A percentile compares a stretch with the other conserved stretches of the same genome.
Evolutionary conservation across 768 basidiomycete genomes (phyloP).

Genomic region (Mycena epipterygia): DNA sequence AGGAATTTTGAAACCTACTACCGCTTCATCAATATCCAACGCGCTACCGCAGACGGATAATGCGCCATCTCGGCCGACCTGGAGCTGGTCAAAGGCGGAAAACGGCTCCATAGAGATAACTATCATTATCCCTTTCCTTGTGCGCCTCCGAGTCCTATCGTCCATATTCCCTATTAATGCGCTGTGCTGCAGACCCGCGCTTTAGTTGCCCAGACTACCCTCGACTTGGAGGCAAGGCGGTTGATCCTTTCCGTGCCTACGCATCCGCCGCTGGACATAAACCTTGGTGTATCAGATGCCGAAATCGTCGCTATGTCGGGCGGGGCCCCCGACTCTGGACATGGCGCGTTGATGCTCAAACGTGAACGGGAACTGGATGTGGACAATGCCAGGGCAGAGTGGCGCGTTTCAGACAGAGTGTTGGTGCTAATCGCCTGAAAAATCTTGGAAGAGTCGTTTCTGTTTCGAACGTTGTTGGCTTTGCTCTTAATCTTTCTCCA

Average conservation of each 20-base stretch:
- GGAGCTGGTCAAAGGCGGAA: constrained; percentile 66
- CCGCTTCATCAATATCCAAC: constrained; percentile 1
- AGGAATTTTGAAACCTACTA: constrained; percentile 54
- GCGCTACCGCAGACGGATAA: constrained; percentile 24
- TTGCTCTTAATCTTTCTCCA: too few species aligned
- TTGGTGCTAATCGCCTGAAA: constrained; percentile 62
- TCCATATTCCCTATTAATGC: constrained; percentile 10
- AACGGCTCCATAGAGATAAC: constrained; percentile 60
- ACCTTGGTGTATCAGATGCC: constrained; percentile 68
- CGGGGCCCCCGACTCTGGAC: constrained; percentile 14
- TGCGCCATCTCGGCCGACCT: constrained; percentile 54
- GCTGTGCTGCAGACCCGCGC: constrained; percentile 56
- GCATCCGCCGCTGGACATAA: constrained; percentile 66
- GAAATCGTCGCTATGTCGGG: constrained; percentile 56
- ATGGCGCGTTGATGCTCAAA: constrained; percentile 61
- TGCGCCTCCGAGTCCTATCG: constrained; percentile 51
- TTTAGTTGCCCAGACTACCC: constrained; percentile 60
- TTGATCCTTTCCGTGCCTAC: constrained; percentile 66
- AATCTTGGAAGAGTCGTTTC: too few species aligned
- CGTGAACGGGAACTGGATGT: constrained; percentile 71
- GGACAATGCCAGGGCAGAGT: constrained; percentile 75
- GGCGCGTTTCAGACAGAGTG: constrained; percentile 68
- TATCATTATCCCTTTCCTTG: constrained; percentile 69
- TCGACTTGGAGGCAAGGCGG: constrained; percentile 77
- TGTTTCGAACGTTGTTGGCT: too few species aligned